Conservation (phyloP, 2,329 filamentous ascomycete species). For the Trichoderma citrinoviride region DNA sequence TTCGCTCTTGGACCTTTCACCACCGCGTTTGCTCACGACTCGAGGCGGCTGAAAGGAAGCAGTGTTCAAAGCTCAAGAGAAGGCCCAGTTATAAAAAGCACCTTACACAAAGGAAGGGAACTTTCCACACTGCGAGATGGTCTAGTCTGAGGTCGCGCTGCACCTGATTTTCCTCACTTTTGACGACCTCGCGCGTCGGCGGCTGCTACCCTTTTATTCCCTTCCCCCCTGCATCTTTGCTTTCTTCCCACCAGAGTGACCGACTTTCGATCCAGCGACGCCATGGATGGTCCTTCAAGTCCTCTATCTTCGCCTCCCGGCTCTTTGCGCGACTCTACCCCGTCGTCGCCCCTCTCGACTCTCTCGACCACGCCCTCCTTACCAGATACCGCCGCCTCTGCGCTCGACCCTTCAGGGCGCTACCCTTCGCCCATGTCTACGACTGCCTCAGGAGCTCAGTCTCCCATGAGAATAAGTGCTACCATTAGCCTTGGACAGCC, state of each 20-base stretch:
- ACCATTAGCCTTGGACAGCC: constrained; percentile 27
- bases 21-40: constrained; percentile 18
- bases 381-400: constrained; percentile 44
- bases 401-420: constrained; percentile 41
- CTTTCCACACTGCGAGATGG: constrained; percentile 11
- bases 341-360: constrained; percentile 54
- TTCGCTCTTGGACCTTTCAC: constrained; percentile 25
- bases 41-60: background rate
- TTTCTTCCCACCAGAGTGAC: background rate
- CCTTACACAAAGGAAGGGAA: background rate
- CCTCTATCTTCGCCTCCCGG: constrained; percentile 33
- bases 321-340: constrained; percentile 37
- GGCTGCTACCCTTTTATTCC: background rate
- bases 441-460: constrained; percentile 49
- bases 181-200: constrained; percentile 3
- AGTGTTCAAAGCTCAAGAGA: constrained; percentile 1
- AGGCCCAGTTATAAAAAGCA: background rate
- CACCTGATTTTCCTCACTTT: constrained; percentile 13
- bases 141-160: constrained; percentile 13
- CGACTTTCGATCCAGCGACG: background rate
- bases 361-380: constrained; percentile 54
- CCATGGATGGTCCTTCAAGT: constrained; percentile 31
- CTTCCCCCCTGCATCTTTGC: background rate
- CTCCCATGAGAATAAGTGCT: constrained; percentile 48
- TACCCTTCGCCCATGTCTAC: constrained; percentile 54